Evolutionary conservation across 108 stramenopile species (phyloP), one percentile per base, ranked within the genome.

Genomic region (Skeletonema grethae): DNA sequence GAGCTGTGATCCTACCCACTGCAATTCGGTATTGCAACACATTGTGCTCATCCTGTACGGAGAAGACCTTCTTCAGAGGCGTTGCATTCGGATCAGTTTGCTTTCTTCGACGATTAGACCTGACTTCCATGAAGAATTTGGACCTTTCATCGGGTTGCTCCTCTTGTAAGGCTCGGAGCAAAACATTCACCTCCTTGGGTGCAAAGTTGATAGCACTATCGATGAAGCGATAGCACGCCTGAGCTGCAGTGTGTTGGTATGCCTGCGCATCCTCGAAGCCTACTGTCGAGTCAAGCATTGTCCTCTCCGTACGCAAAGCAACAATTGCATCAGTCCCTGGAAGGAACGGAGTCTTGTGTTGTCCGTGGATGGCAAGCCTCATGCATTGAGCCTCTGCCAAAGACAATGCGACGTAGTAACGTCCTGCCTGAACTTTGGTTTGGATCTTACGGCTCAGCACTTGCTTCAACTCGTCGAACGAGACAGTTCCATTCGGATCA

Each of bases 381-480:
- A 99, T 85, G 68, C 91, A 91, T 69, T 98, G 98, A 9, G 99
- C 99, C 73, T 99, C 99, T 22, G 90, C 87, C 63, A 99, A 68
- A 43, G 92, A 95, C 24, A 99, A 75, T 0, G 92, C 95, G 36
- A 97, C 97, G 72, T 96, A 98, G 65, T 85, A 95, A 12, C 97
- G 92, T n/a, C 97, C 97, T 62, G 89, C 85, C 72, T 99, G 96
- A 31, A 94, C 82, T 76, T 95, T 82, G 74, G 96, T 88, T 79
- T 91, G 95, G 10, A 93, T 77, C 55, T 93, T 85, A 57, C 87
- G 88, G 43, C 88, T 85, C 8, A 98, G 88, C 65, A 97, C 81
- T 67, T 93, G 88, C 68, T 91, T 95, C 57, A 97, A 68, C 35
- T 93, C 92, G 11, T 91, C 93, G 70, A 94, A 97, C 2, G 89